These are phyloP conservation scores for Saccharomycopsis guyanensis DNA, from an alignment of 805 yeast species.

Conservation along the genomic window DNA sequence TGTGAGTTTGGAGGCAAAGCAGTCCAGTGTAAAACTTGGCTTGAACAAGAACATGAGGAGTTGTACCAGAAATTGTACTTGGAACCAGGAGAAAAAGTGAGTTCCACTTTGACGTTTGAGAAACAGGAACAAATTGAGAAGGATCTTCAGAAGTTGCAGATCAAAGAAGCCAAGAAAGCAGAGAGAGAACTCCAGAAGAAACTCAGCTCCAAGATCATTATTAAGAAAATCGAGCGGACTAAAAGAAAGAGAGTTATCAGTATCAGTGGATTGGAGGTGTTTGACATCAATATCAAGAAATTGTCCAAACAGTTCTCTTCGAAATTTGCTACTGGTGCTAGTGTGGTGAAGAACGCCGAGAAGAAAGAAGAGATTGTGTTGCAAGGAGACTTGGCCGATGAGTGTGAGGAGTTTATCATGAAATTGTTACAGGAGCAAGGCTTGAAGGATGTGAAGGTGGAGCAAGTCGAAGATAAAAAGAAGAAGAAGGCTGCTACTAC, in stretches of 20 bases:
- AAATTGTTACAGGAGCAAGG: conserved; percentile 75
- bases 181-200: conserved; percentile 77
- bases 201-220: conserved; percentile 69
- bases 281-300: conserved; percentile 84
- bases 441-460: conserved; percentile 78
- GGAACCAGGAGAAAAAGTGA: conserved; percentile 30
- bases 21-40: conserved; percentile 81
- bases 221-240: conserved; percentile 85
- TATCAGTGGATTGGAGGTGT: conserved; percentile 80
- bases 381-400: conserved; percentile 94
- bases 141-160: conserved; percentile 77
- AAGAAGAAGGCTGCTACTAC: conserved; percentile 23
- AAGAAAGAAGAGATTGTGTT: conserved; percentile 87
- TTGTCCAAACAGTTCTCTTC: conserved; percentile 87
- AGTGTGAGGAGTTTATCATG: conserved; percentile 69
- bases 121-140: conserved; percentile 77
- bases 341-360: conserved; percentile 82
- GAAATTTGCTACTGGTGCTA: conserved; percentile 93
- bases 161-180: conserved; percentile 76
- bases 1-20: conserved; percentile 85
- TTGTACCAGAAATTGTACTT: conserved; percentile 55
- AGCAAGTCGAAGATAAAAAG: conserved; percentile 75
- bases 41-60: conserved; percentile 49
- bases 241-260: conserved; percentile 83
- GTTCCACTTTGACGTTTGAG: conserved; percentile 53